Base-by-base conservation (phyloP, 495 filamentous ascomycete species). In the Aspergillus conjunctus region DNA sequence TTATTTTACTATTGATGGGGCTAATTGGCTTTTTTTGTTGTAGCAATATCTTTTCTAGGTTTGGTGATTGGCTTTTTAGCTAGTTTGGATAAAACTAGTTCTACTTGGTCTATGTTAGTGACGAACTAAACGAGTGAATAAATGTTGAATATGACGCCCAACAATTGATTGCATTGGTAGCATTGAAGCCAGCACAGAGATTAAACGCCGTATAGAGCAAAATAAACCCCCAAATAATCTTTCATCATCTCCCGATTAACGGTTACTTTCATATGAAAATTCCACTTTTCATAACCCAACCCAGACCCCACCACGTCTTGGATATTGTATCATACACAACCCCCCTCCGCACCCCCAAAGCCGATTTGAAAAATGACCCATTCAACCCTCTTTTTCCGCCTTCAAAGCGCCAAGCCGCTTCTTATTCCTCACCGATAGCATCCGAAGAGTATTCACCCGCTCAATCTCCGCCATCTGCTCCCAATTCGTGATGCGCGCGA, bases 401-500 rank as follows among this genome's bases (percentile, higher is more conserved):
- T 76, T 79, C 68, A 90, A 66, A 21, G 74, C 77, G n/a, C 78
- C 82, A 65, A 87, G 59, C 10, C 87, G 69, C 70, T 79, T 61
- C 73, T 86, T 79, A 71, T 90, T 90, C 67, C 87, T 71, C 80
- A 83, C 85, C 34, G 82, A 81, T 61, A 90, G 62, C 18, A 89
- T 71, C 37, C 87, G 76, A 66, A 89, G 55, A 46, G 87, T 87
- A 68, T 83, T 87, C 62, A 80, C 67, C 61, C 77, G 74, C 74
- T 89, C 86, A 22, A 83, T 79, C 17, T 82, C 85, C 12, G 79
- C 74, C 87, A 90, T 88, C 64, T 85, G 73, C 31, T 70, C 75
- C 87, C 87, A 90, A 72, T 90, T 90, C 57, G 79, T 65, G 60
- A 90, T 87, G 18, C 85, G 82, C 63, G 83, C 82, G 34, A 88